These are phyloP conservation scores for Castanea mollissima DNA, from an alignment of 306 rosid genomes.

Conservation along the genomic window DNA sequence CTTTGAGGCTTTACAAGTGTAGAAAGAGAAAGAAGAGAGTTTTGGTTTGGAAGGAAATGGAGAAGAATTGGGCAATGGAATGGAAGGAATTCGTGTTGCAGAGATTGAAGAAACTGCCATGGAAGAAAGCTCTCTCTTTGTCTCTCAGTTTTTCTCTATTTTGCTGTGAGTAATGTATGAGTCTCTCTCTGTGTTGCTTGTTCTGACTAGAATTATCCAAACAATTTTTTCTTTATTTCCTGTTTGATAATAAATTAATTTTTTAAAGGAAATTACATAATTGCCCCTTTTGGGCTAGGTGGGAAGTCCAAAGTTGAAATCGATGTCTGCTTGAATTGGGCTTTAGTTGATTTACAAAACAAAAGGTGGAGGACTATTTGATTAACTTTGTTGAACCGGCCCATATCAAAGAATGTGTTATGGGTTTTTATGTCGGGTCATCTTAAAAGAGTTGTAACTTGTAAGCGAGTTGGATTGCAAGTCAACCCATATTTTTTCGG, in stretches of 20 bases:
- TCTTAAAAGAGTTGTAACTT: too few relatives aligned
- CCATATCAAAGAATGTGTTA: too few relatives aligned
- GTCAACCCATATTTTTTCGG: too few relatives aligned
- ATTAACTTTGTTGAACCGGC: too few relatives aligned
- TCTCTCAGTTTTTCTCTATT: background rate
- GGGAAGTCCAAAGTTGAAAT: background rate
- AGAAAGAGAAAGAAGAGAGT: constrained; percentile 28
- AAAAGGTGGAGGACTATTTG: background rate
- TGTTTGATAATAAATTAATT: background rate
- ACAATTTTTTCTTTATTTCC: background rate
- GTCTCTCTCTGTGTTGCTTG: background rate
- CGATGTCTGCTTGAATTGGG: background rate
- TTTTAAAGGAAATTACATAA: background rate
- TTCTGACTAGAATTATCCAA: constrained; percentile 42
- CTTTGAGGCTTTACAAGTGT: constrained; percentile 32
- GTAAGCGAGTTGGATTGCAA: too few relatives aligned
- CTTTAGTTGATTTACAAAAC: background rate
- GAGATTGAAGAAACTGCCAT: constrained; percentile 81
- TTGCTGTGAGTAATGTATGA: background rate
- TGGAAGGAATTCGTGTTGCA: constrained; percentile 46
- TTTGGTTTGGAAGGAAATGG: constrained; percentile 38
- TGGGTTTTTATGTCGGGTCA: too few relatives aligned
- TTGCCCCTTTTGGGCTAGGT: constrained; percentile 3
- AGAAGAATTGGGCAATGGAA: constrained; percentile 46
- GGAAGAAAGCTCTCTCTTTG: constrained; percentile 29